A percentile compares a stretch with the other conserved stretches of the same genome.
These are phyloP conservation scores for Didymella glomerata DNA, from an alignment of 2,329 filamentous ascomycete species.

Conservation along the genomic window DNA sequence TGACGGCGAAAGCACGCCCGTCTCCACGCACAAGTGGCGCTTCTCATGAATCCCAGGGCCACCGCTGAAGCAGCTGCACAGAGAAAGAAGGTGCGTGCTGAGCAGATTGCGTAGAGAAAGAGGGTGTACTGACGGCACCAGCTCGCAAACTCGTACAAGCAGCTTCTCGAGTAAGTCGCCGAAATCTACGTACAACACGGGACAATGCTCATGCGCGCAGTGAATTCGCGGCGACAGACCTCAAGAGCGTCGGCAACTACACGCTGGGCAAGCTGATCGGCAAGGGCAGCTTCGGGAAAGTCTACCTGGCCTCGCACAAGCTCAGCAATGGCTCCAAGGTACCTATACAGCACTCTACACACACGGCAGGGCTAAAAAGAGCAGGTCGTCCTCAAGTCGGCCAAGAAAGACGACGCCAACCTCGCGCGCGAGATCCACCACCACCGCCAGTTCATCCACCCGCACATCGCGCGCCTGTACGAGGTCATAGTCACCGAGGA, in stretches of 20 bases:
- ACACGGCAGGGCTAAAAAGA: slow-evolving; percentile 3
- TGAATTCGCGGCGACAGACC: slow-evolving; percentile 91
- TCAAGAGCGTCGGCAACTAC: slow-evolving; percentile 95
- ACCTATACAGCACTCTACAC: slow-evolving; percentile 29
- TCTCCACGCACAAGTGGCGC: slow-evolving; percentile 44
- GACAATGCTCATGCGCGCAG: slow-evolving; percentile 58
- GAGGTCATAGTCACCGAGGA: slow-evolving; percentile 97
- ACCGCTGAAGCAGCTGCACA: slow-evolving; percentile 67
- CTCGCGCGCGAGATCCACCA: slow-evolving; percentile 98
- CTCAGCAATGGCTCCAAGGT: slow-evolving; percentile 99
- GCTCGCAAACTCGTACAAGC: slow-evolving; percentile 97
- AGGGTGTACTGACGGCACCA: slow-evolving; percentile 52
- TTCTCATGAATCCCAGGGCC: slow-evolving; percentile 57
- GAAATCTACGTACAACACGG: slow-evolving; percentile 1
- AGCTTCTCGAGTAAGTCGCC: slow-evolving; percentile 83
- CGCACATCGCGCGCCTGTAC: slow-evolving; percentile 94
- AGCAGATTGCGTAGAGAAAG: not conserved
- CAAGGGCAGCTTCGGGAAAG: slow-evolving; percentile 98
- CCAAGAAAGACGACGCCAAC: slow-evolving; percentile 94
- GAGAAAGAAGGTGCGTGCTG: slow-evolving; percentile 64
- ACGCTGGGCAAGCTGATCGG: slow-evolving; percentile 89
- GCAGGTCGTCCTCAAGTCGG: slow-evolving; percentile 97
- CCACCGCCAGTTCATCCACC: slow-evolving; percentile 96
- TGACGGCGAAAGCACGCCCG: slow-evolving; percentile 44
- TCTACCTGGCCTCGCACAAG: slow-evolving; percentile 95